A percentile compares a stretch with the other conserved stretches of the same genome.
These are phyloP conservation scores for Tulasnella calospora DNA, from an alignment of 768 basidiomycete species.

Conservation along the genomic window DNA sequence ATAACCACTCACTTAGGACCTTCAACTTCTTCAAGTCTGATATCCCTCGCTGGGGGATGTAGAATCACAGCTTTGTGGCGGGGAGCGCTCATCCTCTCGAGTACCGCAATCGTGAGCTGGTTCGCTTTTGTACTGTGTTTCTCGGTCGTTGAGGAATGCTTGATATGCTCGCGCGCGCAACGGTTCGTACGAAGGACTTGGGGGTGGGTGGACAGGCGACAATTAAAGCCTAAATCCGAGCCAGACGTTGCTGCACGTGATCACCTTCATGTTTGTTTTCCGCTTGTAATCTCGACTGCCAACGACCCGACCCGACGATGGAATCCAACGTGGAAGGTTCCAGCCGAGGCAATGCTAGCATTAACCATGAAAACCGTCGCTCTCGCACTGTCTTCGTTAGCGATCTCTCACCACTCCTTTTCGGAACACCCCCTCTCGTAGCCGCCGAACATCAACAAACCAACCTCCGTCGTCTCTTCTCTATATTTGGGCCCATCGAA, in stretches of 20 bases:
- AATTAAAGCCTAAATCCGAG: neutral
- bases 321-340: neutral
- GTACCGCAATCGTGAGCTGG: neutral
- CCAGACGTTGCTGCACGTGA: neutral
- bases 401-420: neutral
- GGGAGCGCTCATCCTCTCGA: neutral
- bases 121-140: neutral
- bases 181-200: neutral
- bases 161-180: neutral
- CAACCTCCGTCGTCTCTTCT: neutral
- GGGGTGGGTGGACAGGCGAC: no score
- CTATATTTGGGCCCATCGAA: neutral
- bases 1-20: constrained; percentile 48
- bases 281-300: neutral
- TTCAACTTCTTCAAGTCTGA: constrained; percentile 59
- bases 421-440: neutral
- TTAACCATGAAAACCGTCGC: neutral
- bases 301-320: neutral
- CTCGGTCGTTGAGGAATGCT: neutral
- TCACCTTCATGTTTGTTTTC: neutral
- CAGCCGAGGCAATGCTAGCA: neutral
- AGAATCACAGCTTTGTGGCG: constrained; percentile 49
- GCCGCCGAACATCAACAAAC: neutral
- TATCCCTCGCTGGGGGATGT: constrained; percentile 64
- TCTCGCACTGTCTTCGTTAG: neutral